Conservation (phyloP, 306 rosid species). For the Pueraria montana region DNA sequence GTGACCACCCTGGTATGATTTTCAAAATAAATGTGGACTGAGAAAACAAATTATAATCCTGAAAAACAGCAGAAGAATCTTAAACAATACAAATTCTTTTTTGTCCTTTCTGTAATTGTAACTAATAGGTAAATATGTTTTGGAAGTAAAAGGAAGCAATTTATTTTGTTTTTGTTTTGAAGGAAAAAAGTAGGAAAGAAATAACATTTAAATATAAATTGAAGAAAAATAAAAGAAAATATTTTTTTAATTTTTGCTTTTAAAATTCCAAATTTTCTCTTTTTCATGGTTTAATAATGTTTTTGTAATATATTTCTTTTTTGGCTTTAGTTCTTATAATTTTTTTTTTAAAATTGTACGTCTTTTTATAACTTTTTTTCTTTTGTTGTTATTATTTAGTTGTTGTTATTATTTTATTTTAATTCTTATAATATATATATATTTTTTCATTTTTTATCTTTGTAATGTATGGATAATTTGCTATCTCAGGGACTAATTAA, state of each 20-base stretch:
- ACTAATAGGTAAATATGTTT: neutral
- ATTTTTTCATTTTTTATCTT: neutral
- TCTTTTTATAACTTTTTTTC: too few relatives aligned
- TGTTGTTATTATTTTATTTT: neutral
- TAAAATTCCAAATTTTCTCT: too few relatives aligned
- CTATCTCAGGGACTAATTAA: neutral
- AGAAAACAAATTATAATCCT: too few relatives aligned
- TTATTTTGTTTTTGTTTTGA: neutral
- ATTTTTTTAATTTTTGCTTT: too few relatives aligned
- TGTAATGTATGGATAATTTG: too few relatives aligned
- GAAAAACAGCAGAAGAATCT: neutral
- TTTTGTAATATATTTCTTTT: too few relatives aligned
- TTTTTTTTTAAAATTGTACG: neutral
- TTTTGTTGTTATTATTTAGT: neutral
- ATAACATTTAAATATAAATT: too few relatives aligned
- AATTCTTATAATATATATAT: neutral
- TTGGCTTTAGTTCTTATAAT: neutral
- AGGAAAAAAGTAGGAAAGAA: neutral
- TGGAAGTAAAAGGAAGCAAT: neutral
- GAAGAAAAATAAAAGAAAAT: neutral
- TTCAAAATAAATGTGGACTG: too few relatives aligned
- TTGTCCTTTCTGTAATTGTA: neutral
- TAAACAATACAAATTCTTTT: neutral
- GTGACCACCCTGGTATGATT: too few relatives aligned
- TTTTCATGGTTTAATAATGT: neutral